Conservation (phyloP, 1,284 basidiomycete genomes). For the Moesziomyces antarcticus region DNA sequence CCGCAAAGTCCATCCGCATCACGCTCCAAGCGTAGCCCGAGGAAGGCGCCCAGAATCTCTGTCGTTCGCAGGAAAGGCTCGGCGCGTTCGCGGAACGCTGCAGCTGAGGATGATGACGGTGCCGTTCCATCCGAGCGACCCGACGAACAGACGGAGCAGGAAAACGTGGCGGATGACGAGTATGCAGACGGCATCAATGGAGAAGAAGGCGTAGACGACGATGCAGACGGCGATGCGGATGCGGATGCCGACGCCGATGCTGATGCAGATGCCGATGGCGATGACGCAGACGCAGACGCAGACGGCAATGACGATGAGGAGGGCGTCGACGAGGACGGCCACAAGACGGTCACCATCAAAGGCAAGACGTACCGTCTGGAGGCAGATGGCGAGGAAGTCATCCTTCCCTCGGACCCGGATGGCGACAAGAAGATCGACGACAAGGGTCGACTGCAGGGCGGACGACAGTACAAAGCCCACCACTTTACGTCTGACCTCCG, state of each 20-base stretch:
- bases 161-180: constrained; percentile 8
- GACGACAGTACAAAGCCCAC: constrained; percentile 85
- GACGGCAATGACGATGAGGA: constrained; percentile 25
- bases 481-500: constrained; percentile 86
- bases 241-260: constrained; percentile 10
- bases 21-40: constrained; percentile 21
- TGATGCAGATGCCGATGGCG: constrained; percentile 15
- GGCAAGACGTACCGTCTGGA: constrained; percentile 82
- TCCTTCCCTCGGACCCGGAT: constrained; percentile 83
- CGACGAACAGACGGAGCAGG: constrained; percentile 13
- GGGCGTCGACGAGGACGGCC: constrained; percentile 41
- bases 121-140: constrained; percentile 4
- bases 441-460: constrained; percentile 84
- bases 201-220: constrained; percentile 13
- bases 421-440: constrained; percentile 92
- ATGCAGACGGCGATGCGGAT: constrained; percentile 11
- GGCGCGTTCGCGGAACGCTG: constrained; percentile 8
- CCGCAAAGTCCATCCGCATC: constrained; percentile 20
- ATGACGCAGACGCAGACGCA: constrained; percentile 20
- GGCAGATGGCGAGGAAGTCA: constrained; percentile 86
- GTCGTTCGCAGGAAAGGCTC: constrained; percentile 15
- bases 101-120: constrained; percentile 27
- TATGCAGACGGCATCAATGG: constrained; percentile 12
- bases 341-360: constrained; percentile 78
- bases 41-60: constrained; percentile 22